Percentiles rank a stretch among this genome's conserved stretches.
Conservation (phyloP, 345 rosid species). For the Rhodamnia argentea region DNA sequence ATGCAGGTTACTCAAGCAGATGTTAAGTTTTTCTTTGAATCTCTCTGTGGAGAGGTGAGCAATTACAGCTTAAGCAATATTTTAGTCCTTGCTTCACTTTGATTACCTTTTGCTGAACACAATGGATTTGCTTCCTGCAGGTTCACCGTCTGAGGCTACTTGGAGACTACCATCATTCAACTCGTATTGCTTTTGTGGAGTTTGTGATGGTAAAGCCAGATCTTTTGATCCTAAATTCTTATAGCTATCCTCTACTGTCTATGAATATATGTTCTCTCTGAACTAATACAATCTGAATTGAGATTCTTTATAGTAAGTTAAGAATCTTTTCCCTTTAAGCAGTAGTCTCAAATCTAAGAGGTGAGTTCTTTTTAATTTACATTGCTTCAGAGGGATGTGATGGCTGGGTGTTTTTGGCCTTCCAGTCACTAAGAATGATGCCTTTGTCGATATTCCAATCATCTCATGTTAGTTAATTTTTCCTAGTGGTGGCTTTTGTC, state of each 20-base stretch:
- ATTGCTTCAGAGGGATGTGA: neutral
- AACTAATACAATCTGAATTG: neutral
- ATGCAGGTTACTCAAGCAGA: slow-evolving; percentile 77
- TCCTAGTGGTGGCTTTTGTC: neutral
- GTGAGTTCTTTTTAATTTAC: neutral
- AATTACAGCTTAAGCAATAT: neutral
- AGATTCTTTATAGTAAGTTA: neutral
- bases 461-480: neutral
- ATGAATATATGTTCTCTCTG: neutral
- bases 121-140: slow-evolving; percentile 18
- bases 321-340: neutral
- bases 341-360: neutral
- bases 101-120: neutral
- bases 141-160: slow-evolving; percentile 90
- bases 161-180: slow-evolving; percentile 86
- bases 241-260: neutral
- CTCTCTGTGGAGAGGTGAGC: slow-evolving; percentile 83
- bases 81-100: neutral
- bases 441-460: neutral
- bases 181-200: slow-evolving; percentile 96
- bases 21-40: slow-evolving; percentile 75
- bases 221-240: neutral
- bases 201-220: slow-evolving; percentile 50
- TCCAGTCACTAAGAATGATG: neutral
- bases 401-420: neutral